A percentile compares a stretch with the other conserved stretches of the same genome.
These are phyloP conservation scores for Alternaria sp. DNA, from an alignment of 2,329 filamentous ascomycete species.

Conservation along the genomic window DNA sequence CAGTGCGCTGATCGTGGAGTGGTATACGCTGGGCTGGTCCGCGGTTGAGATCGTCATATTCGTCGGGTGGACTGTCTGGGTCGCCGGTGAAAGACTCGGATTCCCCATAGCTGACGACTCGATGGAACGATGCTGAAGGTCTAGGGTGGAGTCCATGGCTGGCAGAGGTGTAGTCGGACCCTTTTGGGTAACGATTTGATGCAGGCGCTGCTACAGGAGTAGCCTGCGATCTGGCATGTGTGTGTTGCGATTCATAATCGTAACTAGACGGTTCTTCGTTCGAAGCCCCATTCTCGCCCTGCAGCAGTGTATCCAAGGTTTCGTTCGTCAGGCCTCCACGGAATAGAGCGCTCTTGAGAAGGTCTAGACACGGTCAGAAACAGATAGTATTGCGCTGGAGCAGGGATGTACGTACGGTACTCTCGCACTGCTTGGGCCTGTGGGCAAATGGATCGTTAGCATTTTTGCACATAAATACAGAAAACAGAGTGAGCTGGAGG, in stretches of 20 bases:
- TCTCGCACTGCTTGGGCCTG: conserved; percentile 55
- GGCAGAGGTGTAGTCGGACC: conserved; percentile 29
- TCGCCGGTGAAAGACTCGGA: conserved; percentile 23
- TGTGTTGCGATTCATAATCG: conserved; percentile 22
- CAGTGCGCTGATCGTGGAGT: conserved; percentile 58
- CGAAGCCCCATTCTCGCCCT: conserved; percentile 31
- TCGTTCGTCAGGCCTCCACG: conserved; percentile 58
- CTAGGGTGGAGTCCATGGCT: conserved; percentile 22
- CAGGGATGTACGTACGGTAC: conserved; percentile 57
- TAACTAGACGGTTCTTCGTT: conserved; percentile 21
- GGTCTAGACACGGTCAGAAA: conserved; percentile 41
- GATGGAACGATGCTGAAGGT: conserved; percentile 17
- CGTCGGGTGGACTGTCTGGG: conserved; percentile 9
- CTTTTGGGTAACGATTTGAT: conserved; percentile 10
- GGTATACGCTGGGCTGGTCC: conserved; percentile 22
- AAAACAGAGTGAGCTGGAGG: neutral
- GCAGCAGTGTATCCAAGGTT: conserved; percentile 57
- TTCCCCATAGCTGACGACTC: conserved; percentile 24
- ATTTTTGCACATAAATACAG: neutral
- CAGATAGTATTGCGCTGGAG: neutral
- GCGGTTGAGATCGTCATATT: conserved; percentile 6
- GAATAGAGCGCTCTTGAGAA: conserved; percentile 56
- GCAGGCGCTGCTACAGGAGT: conserved; percentile 14
- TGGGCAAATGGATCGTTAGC: conserved; percentile 4
- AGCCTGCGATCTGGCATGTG: conserved; percentile 12